Percentiles rank a stretch among this genome's conserved stretches.
phyloP scores from a whole-genome alignment of 768 basidiomycete genomes.

The Pisolithus sp. region DNA sequence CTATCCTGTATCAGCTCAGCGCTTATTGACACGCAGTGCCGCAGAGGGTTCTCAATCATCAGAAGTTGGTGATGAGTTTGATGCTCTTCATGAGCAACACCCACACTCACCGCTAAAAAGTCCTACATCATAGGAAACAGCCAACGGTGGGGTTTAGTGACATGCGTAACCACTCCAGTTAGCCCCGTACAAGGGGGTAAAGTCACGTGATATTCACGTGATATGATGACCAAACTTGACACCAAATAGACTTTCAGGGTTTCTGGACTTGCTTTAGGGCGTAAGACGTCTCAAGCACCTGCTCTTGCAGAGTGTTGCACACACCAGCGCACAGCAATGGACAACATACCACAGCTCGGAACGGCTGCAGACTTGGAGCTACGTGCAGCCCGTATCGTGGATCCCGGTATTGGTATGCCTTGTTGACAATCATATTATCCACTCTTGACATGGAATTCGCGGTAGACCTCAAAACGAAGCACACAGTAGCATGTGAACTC shows the following conservation, averaged over 20 bases:
- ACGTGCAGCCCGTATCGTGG: conserved; percentile 66
- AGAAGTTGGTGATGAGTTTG: too few relatives aligned
- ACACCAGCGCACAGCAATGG: conserved; percentile 25
- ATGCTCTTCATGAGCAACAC: too few relatives aligned
- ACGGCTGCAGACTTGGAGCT: conserved; percentile 59
- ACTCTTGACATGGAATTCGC: neutral
- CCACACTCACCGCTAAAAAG: too few relatives aligned
- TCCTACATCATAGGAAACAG: too few relatives aligned
- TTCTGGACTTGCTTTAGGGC: neutral
- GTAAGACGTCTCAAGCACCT: too few relatives aligned
- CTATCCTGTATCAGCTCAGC: too few relatives aligned
- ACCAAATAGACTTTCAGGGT: conserved; percentile 30
- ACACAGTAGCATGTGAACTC: conserved; percentile 67
- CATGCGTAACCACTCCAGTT: too few relatives aligned
- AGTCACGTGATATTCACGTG: conserved; percentile 29
- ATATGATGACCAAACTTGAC: conserved; percentile 20
- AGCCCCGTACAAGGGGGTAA: neutral
- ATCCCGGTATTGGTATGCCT: conserved; percentile 61
- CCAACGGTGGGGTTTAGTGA: too few relatives aligned
- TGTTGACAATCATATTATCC: neutral
- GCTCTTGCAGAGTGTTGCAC: neutral
- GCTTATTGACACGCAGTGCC: too few relatives aligned
- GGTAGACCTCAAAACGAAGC: conserved; percentile 66
- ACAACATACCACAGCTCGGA: conserved; percentile 37
- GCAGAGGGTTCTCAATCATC: too few relatives aligned